Base-by-base conservation (phyloP, 352 stramenopile species). In the Plasmopara muralis region DNA sequence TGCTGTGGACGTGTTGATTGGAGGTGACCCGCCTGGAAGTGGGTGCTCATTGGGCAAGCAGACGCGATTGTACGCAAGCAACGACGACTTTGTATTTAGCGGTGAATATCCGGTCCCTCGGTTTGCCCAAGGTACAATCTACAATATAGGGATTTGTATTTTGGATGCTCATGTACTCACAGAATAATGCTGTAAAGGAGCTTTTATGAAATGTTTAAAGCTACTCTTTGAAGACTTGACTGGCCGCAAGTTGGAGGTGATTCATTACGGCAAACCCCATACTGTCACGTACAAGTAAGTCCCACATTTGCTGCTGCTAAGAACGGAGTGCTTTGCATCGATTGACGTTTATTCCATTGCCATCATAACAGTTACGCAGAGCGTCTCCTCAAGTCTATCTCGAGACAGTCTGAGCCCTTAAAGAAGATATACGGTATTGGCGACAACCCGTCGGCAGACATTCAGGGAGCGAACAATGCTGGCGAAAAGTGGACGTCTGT, bases 71-170 rank as follows among this genome's bases (percentile, higher is more conserved):
- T 95, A 81, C 40, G 53, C 86, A 13, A 90, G 81, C 64, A 95
- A 95, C 48, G 80, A 92, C 50, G 86, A 95, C 64, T 93, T 95
- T 41, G 72, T 91, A 30, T 95, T 93, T 53, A 90, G 79, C 52
- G 81, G 85, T 8, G 72, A 69, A 15, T 92, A 95, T 46, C 72
- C 77, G n/a, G 66, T 83, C 35, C 86, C 86, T 37, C 83, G 85
- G 13, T 90, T 95, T 52, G 86, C 86, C 0, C 77, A 93, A 72
- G 86, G 81, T 72, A 57, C 42, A 51, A 38, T 30, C 20, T 14
- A 16, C 28, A 9, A 38, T 42, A 12, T 5, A 35, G 6, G 7
- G 31, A 12, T 12, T 35, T 35, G 31, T 12, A 12, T 35, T 35
- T 35, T 35, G 6, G 31, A 2, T 35, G 4, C 5, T 5, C 1